phyloP scores from a whole-genome alignment of 2,329 filamentous ascomycete species.

The Trichoderma pleuroti region DNA sequence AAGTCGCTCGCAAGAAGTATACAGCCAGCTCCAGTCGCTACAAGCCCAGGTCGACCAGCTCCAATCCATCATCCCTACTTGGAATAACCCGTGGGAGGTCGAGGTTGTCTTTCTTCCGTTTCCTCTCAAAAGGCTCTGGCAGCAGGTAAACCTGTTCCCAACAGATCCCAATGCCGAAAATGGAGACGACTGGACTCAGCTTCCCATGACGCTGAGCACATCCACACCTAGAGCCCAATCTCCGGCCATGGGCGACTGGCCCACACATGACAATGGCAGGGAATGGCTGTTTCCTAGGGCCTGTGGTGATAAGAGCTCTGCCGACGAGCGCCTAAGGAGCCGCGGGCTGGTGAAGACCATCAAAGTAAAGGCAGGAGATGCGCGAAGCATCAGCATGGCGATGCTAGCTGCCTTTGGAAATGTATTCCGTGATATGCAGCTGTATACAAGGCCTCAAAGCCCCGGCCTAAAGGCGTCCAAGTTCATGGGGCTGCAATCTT shows the following conservation, averaged over 20 bases:
- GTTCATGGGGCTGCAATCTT: slow-evolving; percentile 60
- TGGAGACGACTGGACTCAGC: slow-evolving; percentile 54
- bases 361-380: slow-evolving; percentile 58
- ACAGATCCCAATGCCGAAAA: slow-evolving; percentile 32
- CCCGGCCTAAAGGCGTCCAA: slow-evolving; percentile 34
- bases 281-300: slow-evolving; percentile 68
- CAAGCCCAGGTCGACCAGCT: slow-evolving; percentile 52
- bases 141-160: slow-evolving; percentile 48
- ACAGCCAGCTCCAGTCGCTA: slow-evolving; percentile 48
- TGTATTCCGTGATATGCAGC: slow-evolving; percentile 46
- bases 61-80: slow-evolving; percentile 60
- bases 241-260: slow-evolving; percentile 47
- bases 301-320: slow-evolving; percentile 57
- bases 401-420: slow-evolving; percentile 61
- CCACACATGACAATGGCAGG: slow-evolving; percentile 41
- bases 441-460: slow-evolving; percentile 30
- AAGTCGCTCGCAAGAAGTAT: slow-evolving; percentile 45
- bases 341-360: slow-evolving; percentile 67
- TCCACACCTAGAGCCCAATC: slow-evolving; percentile 46
- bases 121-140: slow-evolving; percentile 54
- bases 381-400: slow-evolving; percentile 63
- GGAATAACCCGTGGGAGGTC: slow-evolving; percentile 64
- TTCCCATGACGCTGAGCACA: slow-evolving; percentile 47
- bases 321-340: slow-evolving; percentile 70
- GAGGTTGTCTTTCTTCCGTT: slow-evolving; percentile 76